These are phyloP conservation scores for Colletotrichum eleusines DNA, from an alignment of 2,329 filamentous ascomycete genomes.

Conservation along the genomic window DNA sequence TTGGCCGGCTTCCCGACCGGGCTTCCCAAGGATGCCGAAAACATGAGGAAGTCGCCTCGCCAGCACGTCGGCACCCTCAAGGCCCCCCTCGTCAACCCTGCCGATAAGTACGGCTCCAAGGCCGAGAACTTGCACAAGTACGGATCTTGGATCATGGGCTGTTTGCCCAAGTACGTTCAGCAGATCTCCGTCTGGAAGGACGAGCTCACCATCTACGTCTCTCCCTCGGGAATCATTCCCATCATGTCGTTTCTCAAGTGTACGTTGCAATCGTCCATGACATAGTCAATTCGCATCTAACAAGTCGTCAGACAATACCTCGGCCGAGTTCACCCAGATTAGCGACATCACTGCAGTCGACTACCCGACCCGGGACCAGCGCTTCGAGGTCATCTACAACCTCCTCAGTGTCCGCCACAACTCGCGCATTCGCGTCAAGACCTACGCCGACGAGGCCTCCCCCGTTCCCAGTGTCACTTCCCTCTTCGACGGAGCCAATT, in stretches of 20 bases:
- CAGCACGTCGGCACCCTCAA: conserved; percentile 71
- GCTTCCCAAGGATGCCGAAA: conserved; percentile 69
- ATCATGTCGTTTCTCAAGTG: conserved; percentile 94
- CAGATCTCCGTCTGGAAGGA: conserved; percentile 99
- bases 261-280: conserved; percentile 47
- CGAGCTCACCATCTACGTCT: conserved; percentile 93
- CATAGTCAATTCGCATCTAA: background rate
- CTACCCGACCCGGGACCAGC: conserved; percentile 93
- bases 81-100: conserved; percentile 86
- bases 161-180: conserved; percentile 97
- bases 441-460: conserved; percentile 95
- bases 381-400: conserved; percentile 99
- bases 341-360: conserved; percentile 94
- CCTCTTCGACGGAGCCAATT: conserved; percentile 95
- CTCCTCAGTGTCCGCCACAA: conserved; percentile 96
- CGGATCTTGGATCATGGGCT: conserved; percentile 96
- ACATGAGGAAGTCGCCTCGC: conserved; percentile 75
- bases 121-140: conserved; percentile 92
- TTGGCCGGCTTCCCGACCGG: conserved; percentile 43
- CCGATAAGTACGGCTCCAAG: conserved; percentile 92
- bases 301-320: conserved; percentile 80
- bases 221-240: conserved; percentile 88
- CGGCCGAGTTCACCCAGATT: conserved; percentile 95
- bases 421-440: conserved; percentile 96
- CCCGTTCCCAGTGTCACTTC: conserved; percentile 89